phyloP scores from a whole-genome alignment of 2,329 filamentous ascomycete genomes.

The Claviceps spartinae region DNA sequence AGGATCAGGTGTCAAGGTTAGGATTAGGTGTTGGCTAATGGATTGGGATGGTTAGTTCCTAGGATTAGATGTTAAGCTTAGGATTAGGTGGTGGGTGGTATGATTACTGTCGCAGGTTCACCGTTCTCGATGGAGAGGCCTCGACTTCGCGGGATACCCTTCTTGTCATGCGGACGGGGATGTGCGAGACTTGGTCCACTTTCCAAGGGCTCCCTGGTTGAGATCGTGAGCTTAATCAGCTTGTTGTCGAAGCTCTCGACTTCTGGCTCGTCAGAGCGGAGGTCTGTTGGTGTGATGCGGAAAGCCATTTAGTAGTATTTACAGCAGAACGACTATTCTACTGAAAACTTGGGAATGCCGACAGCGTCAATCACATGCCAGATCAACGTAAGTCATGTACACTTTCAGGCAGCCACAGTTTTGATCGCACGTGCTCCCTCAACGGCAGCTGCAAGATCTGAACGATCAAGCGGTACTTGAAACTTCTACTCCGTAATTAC shows the following conservation, averaged over 20 bases:
- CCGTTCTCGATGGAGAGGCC: constrained; percentile 25
- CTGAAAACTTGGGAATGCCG: no score
- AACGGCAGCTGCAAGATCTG: neutral
- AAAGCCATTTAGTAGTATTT: neutral
- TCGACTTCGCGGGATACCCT: constrained; percentile 25
- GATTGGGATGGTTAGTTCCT: no score
- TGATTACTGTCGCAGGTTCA: constrained; percentile 27
- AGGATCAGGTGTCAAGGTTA: no score
- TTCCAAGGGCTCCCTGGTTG: constrained; percentile 28
- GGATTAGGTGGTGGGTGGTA: no score
- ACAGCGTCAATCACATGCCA: constrained; percentile 15
- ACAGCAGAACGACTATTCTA: neutral
- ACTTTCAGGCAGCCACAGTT: constrained; percentile 12
- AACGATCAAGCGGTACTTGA: neutral
- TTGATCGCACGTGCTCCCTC: constrained; percentile 16
- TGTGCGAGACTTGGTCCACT: constrained; percentile 29
- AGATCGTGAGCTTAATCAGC: constrained; percentile 22
- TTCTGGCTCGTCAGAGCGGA: constrained; percentile 15
- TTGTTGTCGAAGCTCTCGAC: constrained; percentile 22
- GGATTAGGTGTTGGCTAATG: no score
- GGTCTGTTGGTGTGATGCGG: constrained; percentile 15
- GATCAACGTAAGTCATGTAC: constrained; percentile 9
- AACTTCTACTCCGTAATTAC: no score
- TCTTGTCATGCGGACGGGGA: constrained; percentile 30
- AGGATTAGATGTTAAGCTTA: no score